A percentile compares a stretch with the other conserved stretches of the same genome.
Evolutionary conservation across 352 stramenopile species (phyloP).

Genomic region (Hyaloperonospora brassicae): DNA sequence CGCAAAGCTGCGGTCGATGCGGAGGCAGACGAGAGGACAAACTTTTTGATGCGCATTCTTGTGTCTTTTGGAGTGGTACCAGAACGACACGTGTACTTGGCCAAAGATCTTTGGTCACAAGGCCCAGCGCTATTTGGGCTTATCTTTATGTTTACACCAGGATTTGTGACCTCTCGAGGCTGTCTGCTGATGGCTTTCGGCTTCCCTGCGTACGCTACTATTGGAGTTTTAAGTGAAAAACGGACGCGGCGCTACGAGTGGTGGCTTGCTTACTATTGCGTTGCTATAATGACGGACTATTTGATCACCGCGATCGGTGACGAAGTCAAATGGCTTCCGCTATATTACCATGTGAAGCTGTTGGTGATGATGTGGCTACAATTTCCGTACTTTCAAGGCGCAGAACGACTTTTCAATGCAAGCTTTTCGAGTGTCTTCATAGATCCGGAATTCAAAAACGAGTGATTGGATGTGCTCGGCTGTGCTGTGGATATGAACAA

Average conservation of each 20-base stretch:
- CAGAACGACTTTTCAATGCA: constrained; percentile 71
- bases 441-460: constrained; percentile 29
- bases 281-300: constrained; percentile 65
- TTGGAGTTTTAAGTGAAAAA: constrained; percentile 71
- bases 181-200: constrained; percentile 67
- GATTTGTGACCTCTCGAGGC: constrained; percentile 73
- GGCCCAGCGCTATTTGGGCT: constrained; percentile 66
- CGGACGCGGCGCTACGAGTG: constrained; percentile 75
- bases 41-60: constrained; percentile 60
- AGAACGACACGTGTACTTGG: constrained; percentile 54
- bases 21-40: constrained; percentile 37
- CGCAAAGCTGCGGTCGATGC: constrained; percentile 12
- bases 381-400: constrained; percentile 86
- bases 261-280: constrained; percentile 81
- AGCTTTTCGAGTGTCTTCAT: constrained; percentile 74
- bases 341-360: constrained; percentile 85
- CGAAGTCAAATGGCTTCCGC: constrained; percentile 66
- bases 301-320: constrained; percentile 44
- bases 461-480: constrained; percentile 21
- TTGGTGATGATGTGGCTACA: constrained; percentile 83
- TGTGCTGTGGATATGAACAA: too few species aligned
- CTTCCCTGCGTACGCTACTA: constrained; percentile 76
- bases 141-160: constrained; percentile 81
- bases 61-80: constrained; percentile 57
- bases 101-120: constrained; percentile 74